These are phyloP conservation scores for Sphaerobolus stellatus DNA, from an alignment of 1,284 basidiomycete species.

Conservation along the genomic window DNA sequence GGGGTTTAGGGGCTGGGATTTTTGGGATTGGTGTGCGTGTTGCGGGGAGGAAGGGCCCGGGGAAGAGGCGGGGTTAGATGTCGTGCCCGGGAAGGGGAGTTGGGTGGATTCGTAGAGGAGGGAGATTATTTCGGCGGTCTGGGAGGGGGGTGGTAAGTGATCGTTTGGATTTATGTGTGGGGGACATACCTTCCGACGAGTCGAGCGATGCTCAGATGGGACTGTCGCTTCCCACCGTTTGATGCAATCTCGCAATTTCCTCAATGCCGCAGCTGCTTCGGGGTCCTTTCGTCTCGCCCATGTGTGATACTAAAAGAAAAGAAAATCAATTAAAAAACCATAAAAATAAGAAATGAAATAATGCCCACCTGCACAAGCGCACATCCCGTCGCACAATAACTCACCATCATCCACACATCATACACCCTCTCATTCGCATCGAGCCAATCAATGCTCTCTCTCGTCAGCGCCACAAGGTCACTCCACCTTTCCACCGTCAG, in stretches of 20 bases:
- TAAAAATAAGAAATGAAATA: constrained; percentile 6
- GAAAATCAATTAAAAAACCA: constrained; percentile 10
- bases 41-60: no score
- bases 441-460: constrained; percentile 87
- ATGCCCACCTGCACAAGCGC: constrained; percentile 80
- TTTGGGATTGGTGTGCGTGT: no score
- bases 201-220: constrained; percentile 85
- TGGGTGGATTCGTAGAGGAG: constrained; percentile 90
- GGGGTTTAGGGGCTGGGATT: constrained; percentile 63
- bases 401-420: constrained; percentile 83
- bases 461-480: constrained; percentile 67
- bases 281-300: constrained; percentile 83
- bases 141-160: no score
- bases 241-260: constrained; percentile 79
- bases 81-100: no score
- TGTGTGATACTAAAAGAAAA: constrained; percentile 73
- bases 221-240: constrained; percentile 79
- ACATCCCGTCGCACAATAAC: constrained; percentile 88
- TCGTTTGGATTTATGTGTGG: no score
- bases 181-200: constrained; percentile 78
- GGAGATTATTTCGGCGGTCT: constrained; percentile 90
- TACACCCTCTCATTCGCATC: constrained; percentile 77
- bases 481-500: constrained; percentile 82
- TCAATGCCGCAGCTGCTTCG: constrained; percentile 71
- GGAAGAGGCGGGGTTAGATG: no score